phyloP scores from a whole-genome alignment of 2,329 filamentous ascomycete species.

The Cytospora chrysosperma region DNA sequence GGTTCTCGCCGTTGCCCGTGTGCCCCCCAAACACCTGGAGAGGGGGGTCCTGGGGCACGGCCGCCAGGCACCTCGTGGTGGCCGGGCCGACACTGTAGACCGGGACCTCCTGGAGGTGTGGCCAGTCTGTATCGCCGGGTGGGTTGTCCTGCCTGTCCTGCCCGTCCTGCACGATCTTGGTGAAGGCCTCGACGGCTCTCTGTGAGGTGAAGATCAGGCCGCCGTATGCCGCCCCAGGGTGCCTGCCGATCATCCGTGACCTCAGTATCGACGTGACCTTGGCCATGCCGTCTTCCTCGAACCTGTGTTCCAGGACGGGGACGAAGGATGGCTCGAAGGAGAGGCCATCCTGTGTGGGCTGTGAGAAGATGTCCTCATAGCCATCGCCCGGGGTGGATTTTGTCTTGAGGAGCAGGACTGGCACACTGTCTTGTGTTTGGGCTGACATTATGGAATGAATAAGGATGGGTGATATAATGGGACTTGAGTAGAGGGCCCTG shows the following conservation, averaged over 20 bases:
- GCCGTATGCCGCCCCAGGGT: conserved; percentile 54
- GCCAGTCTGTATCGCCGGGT: conserved; percentile 42
- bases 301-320: conserved; percentile 72
- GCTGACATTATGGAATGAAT: conserved; percentile 16
- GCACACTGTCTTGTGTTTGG: conserved; percentile 34
- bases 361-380: conserved; percentile 67
- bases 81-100: conserved; percentile 81
- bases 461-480: background rate
- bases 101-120: conserved; percentile 55
- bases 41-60: conserved; percentile 48
- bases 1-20: conserved; percentile 78
- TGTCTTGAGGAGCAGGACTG: conserved; percentile 75
- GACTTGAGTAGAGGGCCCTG: too few species aligned
- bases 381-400: conserved; percentile 68
- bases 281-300: conserved; percentile 58
- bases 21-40: conserved; percentile 73
- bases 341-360: conserved; percentile 36
- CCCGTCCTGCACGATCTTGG: conserved; percentile 58
- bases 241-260: conserved; percentile 40
- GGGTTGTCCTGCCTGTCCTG: conserved; percentile 35
- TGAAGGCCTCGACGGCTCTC: conserved; percentile 77
- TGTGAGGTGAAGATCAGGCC: conserved; percentile 85
- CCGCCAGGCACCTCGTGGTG: conserved; percentile 70
- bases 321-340: conserved; percentile 67
- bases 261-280: conserved; percentile 52